Conservation (phyloP, 805 yeast genomes). For the Schwanniomyces sp. region DNA sequence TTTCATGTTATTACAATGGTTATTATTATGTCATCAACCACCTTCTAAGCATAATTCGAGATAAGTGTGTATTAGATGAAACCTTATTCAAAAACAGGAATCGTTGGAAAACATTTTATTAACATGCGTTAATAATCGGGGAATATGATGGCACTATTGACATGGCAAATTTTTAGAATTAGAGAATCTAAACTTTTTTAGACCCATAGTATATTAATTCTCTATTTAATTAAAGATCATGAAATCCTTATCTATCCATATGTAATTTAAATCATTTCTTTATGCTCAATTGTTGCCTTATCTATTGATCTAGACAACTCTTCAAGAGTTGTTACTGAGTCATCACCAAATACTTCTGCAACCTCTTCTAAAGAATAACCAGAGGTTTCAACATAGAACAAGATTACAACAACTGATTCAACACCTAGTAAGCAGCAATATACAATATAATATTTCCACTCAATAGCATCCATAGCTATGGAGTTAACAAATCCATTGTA, state of each 20-base stretch:
- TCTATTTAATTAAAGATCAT: not conserved
- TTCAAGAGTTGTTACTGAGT: not conserved
- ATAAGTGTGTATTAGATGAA: no score
- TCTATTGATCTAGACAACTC: not conserved
- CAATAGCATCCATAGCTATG: constrained; percentile 41
- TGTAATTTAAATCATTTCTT: not conserved
- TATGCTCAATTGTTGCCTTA: not conserved
- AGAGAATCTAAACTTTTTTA: no score
- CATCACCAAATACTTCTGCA: not conserved
- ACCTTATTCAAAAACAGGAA: no score
- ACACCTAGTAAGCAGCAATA: constrained; percentile 30
- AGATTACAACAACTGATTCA: constrained; percentile 26
- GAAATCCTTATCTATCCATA: not conserved
- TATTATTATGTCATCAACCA: no score
- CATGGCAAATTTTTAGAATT: no score
- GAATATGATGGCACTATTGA: no score
- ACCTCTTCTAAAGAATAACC: constrained; percentile 45
- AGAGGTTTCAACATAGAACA: constrained; percentile 43
- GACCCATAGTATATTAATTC: no score
- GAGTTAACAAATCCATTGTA: constrained; percentile 33
- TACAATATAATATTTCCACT: constrained; percentile 47
- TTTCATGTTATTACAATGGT: no score
- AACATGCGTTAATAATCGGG: no score
- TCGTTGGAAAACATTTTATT: no score
- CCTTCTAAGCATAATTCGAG: no score